Conservation (phyloP, 169 alveolate genomes). For the Eimeria falciformis region DNA sequence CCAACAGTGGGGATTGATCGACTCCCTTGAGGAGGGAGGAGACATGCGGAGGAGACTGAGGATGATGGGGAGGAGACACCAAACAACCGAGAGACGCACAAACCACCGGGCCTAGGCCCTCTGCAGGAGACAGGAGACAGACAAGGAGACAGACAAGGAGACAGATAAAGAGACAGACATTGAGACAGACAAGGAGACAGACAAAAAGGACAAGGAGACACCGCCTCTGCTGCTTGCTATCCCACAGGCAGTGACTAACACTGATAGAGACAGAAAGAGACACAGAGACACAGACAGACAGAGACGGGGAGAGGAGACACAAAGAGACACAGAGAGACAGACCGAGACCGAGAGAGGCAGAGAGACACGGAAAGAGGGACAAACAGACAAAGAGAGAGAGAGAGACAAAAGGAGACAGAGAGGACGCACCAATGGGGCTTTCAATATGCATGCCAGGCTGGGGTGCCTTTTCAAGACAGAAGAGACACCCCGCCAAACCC, state of each 20-base stretch:
- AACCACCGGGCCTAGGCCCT: neutral
- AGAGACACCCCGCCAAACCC: conserved; percentile 41
- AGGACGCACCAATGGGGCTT: conserved; percentile 46
- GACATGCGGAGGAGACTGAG: neutral
- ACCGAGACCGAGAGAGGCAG: no score
- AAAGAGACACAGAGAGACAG: no score
- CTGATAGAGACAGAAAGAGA: neutral
- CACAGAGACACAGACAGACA: no score
- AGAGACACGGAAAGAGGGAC: neutral
- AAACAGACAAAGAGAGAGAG: neutral
- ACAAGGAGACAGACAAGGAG: no score
- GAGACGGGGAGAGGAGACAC: no score
- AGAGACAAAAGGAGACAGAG: neutral
- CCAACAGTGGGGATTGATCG: neutral
- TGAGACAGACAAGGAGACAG: neutral
- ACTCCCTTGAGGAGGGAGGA: neutral
- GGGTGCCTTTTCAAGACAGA: neutral
- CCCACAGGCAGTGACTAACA: neutral
- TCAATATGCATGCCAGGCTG: neutral
- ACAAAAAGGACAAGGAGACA: neutral
- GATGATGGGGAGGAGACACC: neutral
- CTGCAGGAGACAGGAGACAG: conserved; percentile 51
- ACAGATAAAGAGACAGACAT: no score
- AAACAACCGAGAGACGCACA: neutral
- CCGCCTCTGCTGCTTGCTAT: neutral